These are phyloP conservation scores for Fusarium nisikadoi DNA, from an alignment of 2,329 filamentous ascomycete genomes.

Conservation along the genomic window DNA sequence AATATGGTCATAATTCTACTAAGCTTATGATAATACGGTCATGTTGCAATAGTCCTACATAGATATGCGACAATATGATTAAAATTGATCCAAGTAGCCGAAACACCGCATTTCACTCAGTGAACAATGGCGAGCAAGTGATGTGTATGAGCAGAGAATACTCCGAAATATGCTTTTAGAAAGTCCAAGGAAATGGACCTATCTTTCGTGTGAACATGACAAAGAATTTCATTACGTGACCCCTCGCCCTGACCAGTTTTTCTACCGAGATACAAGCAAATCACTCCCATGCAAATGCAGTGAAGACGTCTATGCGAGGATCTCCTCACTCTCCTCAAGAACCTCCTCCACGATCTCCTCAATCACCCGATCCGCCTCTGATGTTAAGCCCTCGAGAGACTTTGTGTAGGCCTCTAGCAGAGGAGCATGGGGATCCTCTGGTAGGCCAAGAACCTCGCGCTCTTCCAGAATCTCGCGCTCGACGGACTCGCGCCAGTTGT, in stretches of 20 bases:
- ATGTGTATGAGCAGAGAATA: slow-evolving; percentile 22
- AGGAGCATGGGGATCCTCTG: slow-evolving; percentile 71
- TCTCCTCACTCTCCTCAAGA: slow-evolving; percentile 85
- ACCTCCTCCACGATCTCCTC: slow-evolving; percentile 92
- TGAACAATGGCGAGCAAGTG: not conserved
- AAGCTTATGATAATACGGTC: no score
- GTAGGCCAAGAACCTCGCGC: slow-evolving; percentile 72
- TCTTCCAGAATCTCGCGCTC: slow-evolving; percentile 79
- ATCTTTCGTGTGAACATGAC: slow-evolving; percentile 39
- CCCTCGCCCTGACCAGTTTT: slow-evolving; percentile 48
- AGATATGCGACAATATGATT: no score
- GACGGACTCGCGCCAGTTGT: slow-evolving; percentile 80
- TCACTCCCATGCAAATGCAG: slow-evolving; percentile 46
- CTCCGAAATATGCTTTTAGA: slow-evolving; percentile 39
- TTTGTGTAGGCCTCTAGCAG: slow-evolving; percentile 67
- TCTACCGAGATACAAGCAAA: slow-evolving; percentile 50
- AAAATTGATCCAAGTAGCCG: no score
- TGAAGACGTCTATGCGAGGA: slow-evolving; percentile 55
- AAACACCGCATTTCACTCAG: not conserved
- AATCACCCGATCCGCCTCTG: slow-evolving; percentile 80
- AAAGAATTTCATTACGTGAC: slow-evolving; percentile 50
- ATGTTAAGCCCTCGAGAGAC: slow-evolving; percentile 62
- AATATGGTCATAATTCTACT: not conserved
- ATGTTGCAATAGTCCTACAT: no score
- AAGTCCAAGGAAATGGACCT: slow-evolving; percentile 33